phyloP scores from a whole-genome alignment of 345 rosid genomes.

The Sisymbrium altissimum region DNA sequence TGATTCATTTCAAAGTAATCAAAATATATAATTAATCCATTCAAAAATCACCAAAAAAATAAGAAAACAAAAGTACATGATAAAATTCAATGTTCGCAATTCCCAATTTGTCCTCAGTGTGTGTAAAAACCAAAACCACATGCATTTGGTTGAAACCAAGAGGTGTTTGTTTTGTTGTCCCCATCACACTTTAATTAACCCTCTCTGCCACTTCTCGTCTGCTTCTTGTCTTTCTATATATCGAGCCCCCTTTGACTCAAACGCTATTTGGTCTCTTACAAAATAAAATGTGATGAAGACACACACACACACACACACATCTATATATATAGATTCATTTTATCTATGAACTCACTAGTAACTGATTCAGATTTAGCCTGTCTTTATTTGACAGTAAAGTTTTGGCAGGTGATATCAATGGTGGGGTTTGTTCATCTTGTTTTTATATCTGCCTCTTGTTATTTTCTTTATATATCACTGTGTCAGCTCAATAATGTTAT shows the following conservation, averaged over 20 bases:
- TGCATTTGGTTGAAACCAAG: constrained; percentile 35
- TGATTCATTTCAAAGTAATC: background rate
- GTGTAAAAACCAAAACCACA: constrained; percentile 22
- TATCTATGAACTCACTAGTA: constrained; percentile 4
- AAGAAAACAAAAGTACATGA: background rate
- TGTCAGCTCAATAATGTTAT: constrained; percentile 28
- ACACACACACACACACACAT: too few species aligned
- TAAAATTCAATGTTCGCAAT: background rate
- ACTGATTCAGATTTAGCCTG: constrained; percentile 1
- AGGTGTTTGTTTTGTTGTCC: constrained; percentile 32
- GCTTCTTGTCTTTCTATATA: constrained; percentile 12
- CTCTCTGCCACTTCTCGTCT: constrained; percentile 32
- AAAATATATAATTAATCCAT: background rate
- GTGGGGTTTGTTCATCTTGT: constrained; percentile 30
- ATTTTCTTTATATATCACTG: background rate
- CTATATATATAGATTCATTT: background rate
- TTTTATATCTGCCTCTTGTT: constrained; percentile 6
- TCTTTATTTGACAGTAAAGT: constrained; percentile 4
- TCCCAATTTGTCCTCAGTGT: constrained; percentile 26
- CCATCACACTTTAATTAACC: constrained; percentile 21
- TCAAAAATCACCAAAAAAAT: background rate
- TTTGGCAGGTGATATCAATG: constrained; percentile 30
- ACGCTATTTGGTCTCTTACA: background rate
- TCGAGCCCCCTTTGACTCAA: constrained; percentile 8
- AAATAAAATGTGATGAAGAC: constrained; percentile 13